Evolutionary conservation across 192 early-diverging fungal species (phyloP), one percentile per base, ranked within the genome.

Genomic region (Backusella luteola): DNA sequence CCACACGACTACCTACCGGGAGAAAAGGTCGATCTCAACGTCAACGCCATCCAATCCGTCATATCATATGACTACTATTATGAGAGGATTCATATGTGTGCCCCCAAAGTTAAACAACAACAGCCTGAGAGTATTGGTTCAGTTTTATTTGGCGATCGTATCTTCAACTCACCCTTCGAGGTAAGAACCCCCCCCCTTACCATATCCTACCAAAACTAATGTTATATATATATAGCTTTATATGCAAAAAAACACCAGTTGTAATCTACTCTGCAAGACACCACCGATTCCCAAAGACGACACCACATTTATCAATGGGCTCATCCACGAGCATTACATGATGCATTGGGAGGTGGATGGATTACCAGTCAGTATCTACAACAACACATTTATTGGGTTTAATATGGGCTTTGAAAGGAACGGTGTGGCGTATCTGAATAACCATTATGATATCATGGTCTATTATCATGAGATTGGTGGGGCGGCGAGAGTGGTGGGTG

Each of bases 101-200:
- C 84, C 71, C 94, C 94, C 0, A 84, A 89, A 35, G 87, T 84
- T 38, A 90, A 87, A 1, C 87, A 88, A 9, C 80, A 87, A 70
- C 87, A 91, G 69, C 79, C 91, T 29, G 97, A 99, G 85, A 92
- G 89, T 3, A 86, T 99, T 56, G 97, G 97, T 35, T 92, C 90
- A 77, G 96, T 99, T 44, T 84, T 99, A 41, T 99, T 99, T 92
- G 97, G 97, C 14, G 96, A 99, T 75, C 90, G 97, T 39, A 93
- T 99, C 77, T 96, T 90, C 74, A 89, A 84, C 68, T 96, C 96
- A 2, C 87, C 85, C 0, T 95, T 95, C 77, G 80, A 95, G 84
- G 89, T 97, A 82, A 78, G 2, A 32, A 32, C 77, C 79, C 80
- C 17, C 8, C 29, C 29, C 29, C 0, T 32, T 1, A 32, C 32